A percentile compares a stretch with the other conserved stretches of the same genome.
Conservation (phyloP, 768 basidiomycete species). For the Cytidiella melzeri region DNA sequence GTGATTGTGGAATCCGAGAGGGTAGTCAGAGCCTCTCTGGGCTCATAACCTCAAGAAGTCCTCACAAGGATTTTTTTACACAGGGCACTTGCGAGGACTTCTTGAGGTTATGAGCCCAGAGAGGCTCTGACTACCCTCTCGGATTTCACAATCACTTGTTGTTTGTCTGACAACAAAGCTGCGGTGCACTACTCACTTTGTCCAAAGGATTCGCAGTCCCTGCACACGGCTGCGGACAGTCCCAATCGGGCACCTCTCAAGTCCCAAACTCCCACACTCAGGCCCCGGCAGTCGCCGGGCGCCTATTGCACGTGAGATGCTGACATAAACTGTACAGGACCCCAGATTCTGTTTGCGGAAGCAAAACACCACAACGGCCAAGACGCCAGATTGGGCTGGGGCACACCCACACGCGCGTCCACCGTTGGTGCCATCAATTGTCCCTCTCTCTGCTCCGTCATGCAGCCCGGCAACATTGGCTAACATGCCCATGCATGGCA, state of each 20-base stretch:
- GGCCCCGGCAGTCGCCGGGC: not conserved
- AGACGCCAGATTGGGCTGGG: not conserved
- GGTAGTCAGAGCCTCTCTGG: too few species aligned
- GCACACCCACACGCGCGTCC: not conserved
- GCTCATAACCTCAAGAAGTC: too few species aligned
- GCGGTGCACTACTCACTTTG: too few species aligned
- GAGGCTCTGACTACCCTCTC: too few species aligned
- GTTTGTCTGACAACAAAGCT: too few species aligned
- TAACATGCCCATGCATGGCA: not conserved
- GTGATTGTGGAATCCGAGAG: too few species aligned
- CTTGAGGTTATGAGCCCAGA: too few species aligned
- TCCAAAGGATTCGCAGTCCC: not conserved
- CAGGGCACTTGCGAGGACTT: too few species aligned
- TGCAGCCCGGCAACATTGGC: not conserved
- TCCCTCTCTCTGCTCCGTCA: not conserved
- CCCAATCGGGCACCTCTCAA: not conserved
- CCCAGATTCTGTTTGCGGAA: not conserved
- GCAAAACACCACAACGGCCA: not conserved
- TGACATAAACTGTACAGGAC: not conserved
- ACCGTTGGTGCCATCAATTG: not conserved
- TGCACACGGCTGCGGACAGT: not conserved
- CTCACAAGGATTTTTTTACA: too few species aligned
- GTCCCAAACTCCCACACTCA: too few species aligned
- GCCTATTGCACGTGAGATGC: not conserved
- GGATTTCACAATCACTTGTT: too few species aligned